Base-by-base conservation (phyloP, 179 eudicot species). In the Spinacia oleracea region DNA sequence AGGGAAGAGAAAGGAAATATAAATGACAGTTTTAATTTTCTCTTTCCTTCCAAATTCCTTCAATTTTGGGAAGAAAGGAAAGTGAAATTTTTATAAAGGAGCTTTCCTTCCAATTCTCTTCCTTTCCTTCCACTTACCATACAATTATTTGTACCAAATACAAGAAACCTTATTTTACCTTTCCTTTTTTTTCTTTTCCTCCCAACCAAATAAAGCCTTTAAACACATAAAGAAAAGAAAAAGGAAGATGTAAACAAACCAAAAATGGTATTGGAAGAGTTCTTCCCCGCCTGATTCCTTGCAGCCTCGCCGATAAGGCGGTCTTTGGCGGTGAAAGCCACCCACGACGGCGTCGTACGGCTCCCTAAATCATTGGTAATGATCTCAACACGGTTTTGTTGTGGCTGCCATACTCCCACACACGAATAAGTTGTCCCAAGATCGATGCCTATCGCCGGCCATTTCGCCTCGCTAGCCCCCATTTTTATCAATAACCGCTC, bases 281-380 rank as follows among this genome's bases (percentile, higher is more conserved):
- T 70, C n/a, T 38, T 16, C 3, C 23, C 21, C 23, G 73, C 73
- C 16, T 70, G 55, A 7, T 70, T 23, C 55, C 42, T 70, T 21
- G 73, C 73, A 25, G 73, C 73, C 6, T 43, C 73, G 16, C 73
- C 73, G 4, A 70, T 32, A 27, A 70, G n/a, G 6, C 73, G 73
- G 2, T 45, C 7, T 4, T 48, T 70, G 1, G n/a, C 18, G 6
- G 55, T 70, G 35, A 64, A 70, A 1, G 73, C 73, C 2, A 70
- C 73, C 4, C 50, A 70, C 14, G 73, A 70, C 32, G 73, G 73
- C 1, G 73, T 70, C 7, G 73, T 45, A 42, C 73, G 27, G 73
- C 42, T 70, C 1, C 55, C 73, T 14, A 38, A 9, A 56, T 70
- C 73, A 27, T 70, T 70, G 15, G 55, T 12, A 2, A 70, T 70